Percentiles rank a stretch among this genome's conserved stretches.
phyloP scores from a whole-genome alignment of 2,329 filamentous ascomycete genomes.

The Teratosphaeriaceae sp. region DNA sequence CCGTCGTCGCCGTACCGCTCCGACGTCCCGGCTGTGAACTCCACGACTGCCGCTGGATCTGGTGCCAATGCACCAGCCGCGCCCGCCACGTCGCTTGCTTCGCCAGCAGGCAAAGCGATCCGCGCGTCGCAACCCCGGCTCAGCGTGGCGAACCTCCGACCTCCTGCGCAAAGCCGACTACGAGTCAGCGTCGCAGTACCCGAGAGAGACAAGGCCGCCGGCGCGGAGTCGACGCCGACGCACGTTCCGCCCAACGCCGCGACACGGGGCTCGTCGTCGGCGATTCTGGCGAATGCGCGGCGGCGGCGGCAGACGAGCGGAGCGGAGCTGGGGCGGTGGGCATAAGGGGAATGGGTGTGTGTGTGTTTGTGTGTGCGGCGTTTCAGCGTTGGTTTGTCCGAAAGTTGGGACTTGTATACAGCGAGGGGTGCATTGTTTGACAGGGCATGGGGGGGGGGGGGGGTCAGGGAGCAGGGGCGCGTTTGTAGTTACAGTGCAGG shows the following conservation, averaged over 20 bases:
- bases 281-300: constrained; percentile 14
- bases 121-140: no score
- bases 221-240: constrained; percentile 21
- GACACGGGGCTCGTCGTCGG: constrained; percentile 9
- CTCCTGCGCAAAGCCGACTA: not conserved
- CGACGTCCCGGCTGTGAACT: constrained; percentile 20
- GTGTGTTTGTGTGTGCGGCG: not conserved
- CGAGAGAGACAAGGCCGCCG: not conserved
- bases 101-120: no score
- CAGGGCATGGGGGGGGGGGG: no score
- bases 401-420: no score
- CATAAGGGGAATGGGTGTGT: not conserved
- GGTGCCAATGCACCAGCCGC: constrained; percentile 1
- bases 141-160: no score
- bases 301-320: constrained; percentile 16
- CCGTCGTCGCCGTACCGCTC: constrained; percentile 21
- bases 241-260: constrained; percentile 16
- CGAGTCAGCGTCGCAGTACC: not conserved
- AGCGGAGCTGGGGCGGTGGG: constrained; percentile 1
- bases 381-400: no score
- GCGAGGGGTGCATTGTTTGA: no score
- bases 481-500: not conserved
- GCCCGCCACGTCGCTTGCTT: constrained; percentile 1
- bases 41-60: not conserved
- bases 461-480: not conserved